Evolutionary conservation across 208 protist genomes (phyloP).

Genomic region (Trypanosoma scelopori): DNA sequence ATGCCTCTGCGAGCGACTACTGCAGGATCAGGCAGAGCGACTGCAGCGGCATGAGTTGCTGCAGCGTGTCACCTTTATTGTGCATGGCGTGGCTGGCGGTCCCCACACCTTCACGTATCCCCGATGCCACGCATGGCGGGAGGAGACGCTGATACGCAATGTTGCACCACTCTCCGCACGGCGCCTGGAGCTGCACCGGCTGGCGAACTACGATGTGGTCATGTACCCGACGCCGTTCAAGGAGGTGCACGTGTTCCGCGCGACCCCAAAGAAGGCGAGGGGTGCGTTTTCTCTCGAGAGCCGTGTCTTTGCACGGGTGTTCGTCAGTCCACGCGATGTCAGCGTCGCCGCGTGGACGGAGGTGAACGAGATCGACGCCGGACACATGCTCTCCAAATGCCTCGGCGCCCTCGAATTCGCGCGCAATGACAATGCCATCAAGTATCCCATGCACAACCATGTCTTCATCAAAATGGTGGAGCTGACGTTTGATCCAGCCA

Average conservation of each 20-base stretch:
- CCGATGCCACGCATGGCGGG: slow-evolving; percentile 40
- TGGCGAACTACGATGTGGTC: slow-evolving; percentile 92
- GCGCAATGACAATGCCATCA: slow-evolving; percentile 61
- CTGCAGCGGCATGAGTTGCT: slow-evolving; percentile 34
- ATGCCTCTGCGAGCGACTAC: slow-evolving; percentile 39
- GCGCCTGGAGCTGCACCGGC: slow-evolving; percentile 92
- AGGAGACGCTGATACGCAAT: slow-evolving; percentile 94
- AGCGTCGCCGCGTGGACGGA: slow-evolving; percentile 71
- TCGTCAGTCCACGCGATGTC: slow-evolving; percentile 88
- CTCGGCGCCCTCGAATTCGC: slow-evolving; percentile 73
- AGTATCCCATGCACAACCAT: slow-evolving; percentile 76
- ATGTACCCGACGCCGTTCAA: slow-evolving; percentile 83
- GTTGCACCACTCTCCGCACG: slow-evolving; percentile 94
- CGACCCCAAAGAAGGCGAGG: slow-evolving; percentile 68
- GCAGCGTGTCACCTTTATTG: slow-evolving; percentile 66
- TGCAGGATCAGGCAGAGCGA: slow-evolving; percentile 45
- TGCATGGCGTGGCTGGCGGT: slow-evolving; percentile 60
- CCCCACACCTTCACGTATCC: slow-evolving; percentile 94
- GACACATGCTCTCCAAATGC: slow-evolving; percentile 80
- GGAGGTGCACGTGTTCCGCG: slow-evolving; percentile 93
- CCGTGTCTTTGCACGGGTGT: slow-evolving; percentile 93
- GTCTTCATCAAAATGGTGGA: slow-evolving; percentile 86
- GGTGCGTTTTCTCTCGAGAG: slow-evolving; percentile 62
- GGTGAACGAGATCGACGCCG: slow-evolving; percentile 69
- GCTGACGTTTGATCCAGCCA: slow-evolving; percentile 69